phyloP scores from a whole-genome alignment of 2,329 filamentous ascomycete species.

The Beauveria sp. region DNA sequence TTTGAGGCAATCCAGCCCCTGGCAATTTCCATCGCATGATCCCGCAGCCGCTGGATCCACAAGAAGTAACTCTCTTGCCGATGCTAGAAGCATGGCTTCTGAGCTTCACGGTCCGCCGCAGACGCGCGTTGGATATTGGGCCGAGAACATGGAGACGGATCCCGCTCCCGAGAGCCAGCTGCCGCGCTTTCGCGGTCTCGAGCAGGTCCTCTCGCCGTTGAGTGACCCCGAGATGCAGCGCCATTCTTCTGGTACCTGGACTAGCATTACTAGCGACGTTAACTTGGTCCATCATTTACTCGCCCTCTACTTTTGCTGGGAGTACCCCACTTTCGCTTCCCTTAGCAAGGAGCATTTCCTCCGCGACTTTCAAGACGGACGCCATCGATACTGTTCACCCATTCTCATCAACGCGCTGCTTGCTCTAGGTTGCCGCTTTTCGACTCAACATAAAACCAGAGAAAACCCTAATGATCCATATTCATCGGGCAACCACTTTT shows the following conservation, averaged over 20 bases:
- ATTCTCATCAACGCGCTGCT: conserved; percentile 59
- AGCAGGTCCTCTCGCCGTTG: conserved; percentile 41
- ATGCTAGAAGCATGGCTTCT: conserved; percentile 38
- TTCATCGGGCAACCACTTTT: conserved; percentile 67
- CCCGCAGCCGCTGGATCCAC: conserved; percentile 33
- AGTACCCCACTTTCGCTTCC: conserved; percentile 67
- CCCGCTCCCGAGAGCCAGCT: conserved; percentile 22
- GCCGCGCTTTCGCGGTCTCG: conserved; percentile 32
- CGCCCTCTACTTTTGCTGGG: conserved; percentile 66
- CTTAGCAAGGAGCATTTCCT: conserved; percentile 66
- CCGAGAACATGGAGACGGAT: conserved; percentile 34
- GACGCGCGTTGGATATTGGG: conserved; percentile 43
- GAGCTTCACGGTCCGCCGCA: conserved; percentile 33
- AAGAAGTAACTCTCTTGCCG: conserved; percentile 39
- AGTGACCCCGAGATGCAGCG: conserved; percentile 36
- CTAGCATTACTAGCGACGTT: conserved; percentile 49
- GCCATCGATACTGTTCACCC: conserved; percentile 58
- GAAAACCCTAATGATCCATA: conserved; percentile 54
- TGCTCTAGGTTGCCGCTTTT: conserved; percentile 61
- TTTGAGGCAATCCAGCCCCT: conserved; percentile 37
- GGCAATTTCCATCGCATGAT: conserved; percentile 40
- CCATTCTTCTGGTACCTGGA: conserved; percentile 44
- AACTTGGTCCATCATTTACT: conserved; percentile 56
- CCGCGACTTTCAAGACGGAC: conserved; percentile 54
- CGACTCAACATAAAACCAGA: conserved; percentile 55